Percentiles rank a stretch among this genome's conserved stretches.
phyloP scores from a whole-genome alignment of 139 green algal species.

The Raphidocelis subcapitata region DNA sequence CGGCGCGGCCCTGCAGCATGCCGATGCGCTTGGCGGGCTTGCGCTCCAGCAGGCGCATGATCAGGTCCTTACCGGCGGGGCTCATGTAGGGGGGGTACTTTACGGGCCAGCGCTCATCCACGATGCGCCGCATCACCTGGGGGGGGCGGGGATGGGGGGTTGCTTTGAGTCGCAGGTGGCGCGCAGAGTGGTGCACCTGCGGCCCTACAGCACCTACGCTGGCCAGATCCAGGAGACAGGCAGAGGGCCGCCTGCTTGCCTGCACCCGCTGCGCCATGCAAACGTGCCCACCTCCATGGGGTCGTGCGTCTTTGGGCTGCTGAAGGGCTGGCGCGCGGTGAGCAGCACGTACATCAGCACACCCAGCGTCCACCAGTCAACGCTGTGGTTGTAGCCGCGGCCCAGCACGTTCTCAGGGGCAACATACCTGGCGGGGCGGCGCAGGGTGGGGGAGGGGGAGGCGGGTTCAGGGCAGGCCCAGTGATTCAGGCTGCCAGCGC shows the following conservation, averaged over 20 bases:
- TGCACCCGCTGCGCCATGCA: no score
- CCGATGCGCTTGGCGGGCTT: slow-evolving; percentile 87
- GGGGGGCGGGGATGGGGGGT: no score
- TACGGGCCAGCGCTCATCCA: slow-evolving; percentile 84
- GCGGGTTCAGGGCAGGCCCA: no score
- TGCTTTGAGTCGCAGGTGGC: no score
- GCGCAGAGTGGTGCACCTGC: background rate
- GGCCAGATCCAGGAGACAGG: background rate
- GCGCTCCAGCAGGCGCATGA: slow-evolving; percentile 85
- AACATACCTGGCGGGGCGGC: slow-evolving; percentile 1
- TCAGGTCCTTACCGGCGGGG: slow-evolving; percentile 64
- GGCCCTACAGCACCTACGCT: background rate
- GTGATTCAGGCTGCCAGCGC: no score
- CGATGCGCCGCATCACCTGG: slow-evolving; percentile 94
- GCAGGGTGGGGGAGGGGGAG: background rate
- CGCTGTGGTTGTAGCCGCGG: slow-evolving; percentile 85
- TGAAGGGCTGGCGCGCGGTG: slow-evolving; percentile 95
- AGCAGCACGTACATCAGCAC: slow-evolving; percentile 97
- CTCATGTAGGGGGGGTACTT: slow-evolving; percentile 76
- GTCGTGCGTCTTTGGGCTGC: slow-evolving; percentile 72
- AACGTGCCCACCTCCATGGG: slow-evolving; percentile 60
- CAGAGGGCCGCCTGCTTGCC: no score
- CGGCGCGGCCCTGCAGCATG: slow-evolving; percentile 69
- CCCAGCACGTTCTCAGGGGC: slow-evolving; percentile 71
- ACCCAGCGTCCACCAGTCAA: slow-evolving; percentile 96